A percentile compares a stretch with the other conserved stretches of the same genome.
Conservation (phyloP, 2,329 filamentous ascomycete genomes). For the Corynespora cassiicola region DNA sequence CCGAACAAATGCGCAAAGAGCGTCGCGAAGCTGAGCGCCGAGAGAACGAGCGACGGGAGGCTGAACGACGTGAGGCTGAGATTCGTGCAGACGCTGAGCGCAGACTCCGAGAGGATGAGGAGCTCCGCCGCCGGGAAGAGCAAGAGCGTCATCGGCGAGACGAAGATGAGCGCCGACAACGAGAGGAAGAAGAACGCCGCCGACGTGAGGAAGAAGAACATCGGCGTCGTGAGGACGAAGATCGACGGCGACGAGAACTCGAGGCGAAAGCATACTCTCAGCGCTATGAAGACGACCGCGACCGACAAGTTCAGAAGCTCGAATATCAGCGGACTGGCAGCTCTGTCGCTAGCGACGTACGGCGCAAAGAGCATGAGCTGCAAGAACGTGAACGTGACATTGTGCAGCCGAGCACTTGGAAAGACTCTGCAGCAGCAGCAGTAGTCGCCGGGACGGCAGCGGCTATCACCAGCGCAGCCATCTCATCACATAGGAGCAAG, state of each 20-base stretch:
- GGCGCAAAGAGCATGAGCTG: conserved; percentile 42
- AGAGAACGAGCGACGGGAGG: conserved; percentile 30
- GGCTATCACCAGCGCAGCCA: conserved; percentile 37
- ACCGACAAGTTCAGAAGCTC: conserved; percentile 21
- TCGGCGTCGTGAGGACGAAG: conserved; percentile 7
- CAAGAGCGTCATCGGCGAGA: conserved; percentile 29
- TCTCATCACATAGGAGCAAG: conserved; percentile 34
- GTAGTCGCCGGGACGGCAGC: conserved; percentile 41
- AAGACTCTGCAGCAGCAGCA: conserved; percentile 43
- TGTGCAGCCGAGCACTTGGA: conserved; percentile 43
- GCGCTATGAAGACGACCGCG: conserved; percentile 29
- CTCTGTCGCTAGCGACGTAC: conserved; percentile 38
- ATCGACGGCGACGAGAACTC: conserved; percentile 27
- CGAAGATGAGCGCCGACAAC: conserved; percentile 27
- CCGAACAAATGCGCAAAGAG: conserved; percentile 37
- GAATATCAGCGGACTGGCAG: conserved; percentile 38
- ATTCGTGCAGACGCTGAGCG: conserved; percentile 32
- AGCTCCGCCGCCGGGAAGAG: conserved; percentile 31
- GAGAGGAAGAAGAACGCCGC: too few species aligned
- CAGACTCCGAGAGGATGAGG: conserved; percentile 6
- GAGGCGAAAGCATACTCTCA: conserved; percentile 29
- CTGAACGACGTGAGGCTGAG: conserved; percentile 35
- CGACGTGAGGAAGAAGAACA: conserved; percentile 8
- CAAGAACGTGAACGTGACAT: conserved; percentile 41
- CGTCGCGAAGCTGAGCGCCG: conserved; percentile 35